Evolutionary conservation across 495 filamentous ascomycete genomes (phyloP), one percentile per base, ranked within the genome.

Genomic region (Neurospora sp.): DNA sequence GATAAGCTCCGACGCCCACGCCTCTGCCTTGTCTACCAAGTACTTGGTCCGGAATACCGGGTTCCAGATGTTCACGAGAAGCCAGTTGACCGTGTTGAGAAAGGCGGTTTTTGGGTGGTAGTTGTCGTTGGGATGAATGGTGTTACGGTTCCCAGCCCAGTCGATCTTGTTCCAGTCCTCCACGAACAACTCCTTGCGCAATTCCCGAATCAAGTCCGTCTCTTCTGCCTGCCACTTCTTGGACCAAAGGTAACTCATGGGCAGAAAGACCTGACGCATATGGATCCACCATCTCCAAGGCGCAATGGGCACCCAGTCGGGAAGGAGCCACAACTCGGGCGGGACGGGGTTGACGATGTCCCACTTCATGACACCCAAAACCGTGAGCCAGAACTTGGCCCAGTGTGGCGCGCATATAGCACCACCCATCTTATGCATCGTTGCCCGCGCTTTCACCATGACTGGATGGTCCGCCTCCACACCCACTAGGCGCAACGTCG

Each of bases 271-370:
- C 79, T 91, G 89, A 18, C 96, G 93, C 81, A 97, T 97, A 74
- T 99, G 96, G 74, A 97, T 93, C 96, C 96, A 99, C 96, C 96
- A 99, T 68, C 94, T 86, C 96, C 96, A 98, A 0, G 96, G 96
- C 10, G 93, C 91, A 75, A 98, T 88, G 1, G 96, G 96, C 16
- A 94, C 89, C 95, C 96, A 98, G 80, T 98, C 94, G 3, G 96
- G 96, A 3, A 99, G 84, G 37, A 98, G 88, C 95, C 96, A 99
- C 48, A 98, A 77, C 82, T 99, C 96, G 1, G 96, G 91, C 5
- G 96, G 96, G 14, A 95, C 89, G 0, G 96, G 96, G 76, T 98
- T 98, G 75, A 98, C 93, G 72, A 93, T 91, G 71, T 97, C 93
- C 93, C 93, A 98, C 10, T 92, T 84, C 79, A 90, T 91, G 18